Evolutionary conservation across 2,329 filamentous ascomycete genomes (phyloP).

Genomic region (Fusarium sp.): DNA sequence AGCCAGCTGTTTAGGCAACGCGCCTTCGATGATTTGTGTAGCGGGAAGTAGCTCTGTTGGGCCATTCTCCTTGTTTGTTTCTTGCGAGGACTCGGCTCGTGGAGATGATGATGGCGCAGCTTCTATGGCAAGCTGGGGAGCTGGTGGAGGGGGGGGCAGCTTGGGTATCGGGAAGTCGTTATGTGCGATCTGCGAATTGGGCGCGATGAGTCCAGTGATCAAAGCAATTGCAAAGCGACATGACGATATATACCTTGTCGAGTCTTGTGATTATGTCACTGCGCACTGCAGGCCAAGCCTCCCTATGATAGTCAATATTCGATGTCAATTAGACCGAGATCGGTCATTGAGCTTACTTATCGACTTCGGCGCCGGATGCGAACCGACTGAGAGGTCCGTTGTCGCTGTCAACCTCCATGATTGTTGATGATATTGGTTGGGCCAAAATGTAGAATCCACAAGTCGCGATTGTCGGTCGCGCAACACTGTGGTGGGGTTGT

Average conservation of each 20-base stretch:
- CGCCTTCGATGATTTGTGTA: conserved; percentile 48
- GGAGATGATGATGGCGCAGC: conserved; percentile 59
- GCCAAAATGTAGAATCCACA: conserved; percentile 18
- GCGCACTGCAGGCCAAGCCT: conserved; percentile 74
- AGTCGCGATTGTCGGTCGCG: conserved; percentile 20
- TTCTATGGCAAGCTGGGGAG: conserved; percentile 52
- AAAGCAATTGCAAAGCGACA: neutral
- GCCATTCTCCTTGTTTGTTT: conserved; percentile 75
- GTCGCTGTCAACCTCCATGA: conserved; percentile 66
- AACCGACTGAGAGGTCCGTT: conserved; percentile 59
- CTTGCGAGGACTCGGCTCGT: conserved; percentile 57
- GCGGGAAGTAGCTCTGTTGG: conserved; percentile 54
- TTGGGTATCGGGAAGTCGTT: conserved; percentile 78
- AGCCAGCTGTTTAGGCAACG: conserved; percentile 70
- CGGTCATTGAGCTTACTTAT: conserved; percentile 58
- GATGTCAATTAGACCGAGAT: conserved; percentile 16
- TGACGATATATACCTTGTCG: conserved; percentile 62
- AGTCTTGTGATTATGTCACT: conserved; percentile 72
- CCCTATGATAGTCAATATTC: conserved; percentile 56
- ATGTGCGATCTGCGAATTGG: conserved; percentile 69
- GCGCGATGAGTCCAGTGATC: conserved; percentile 7
- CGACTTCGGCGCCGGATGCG: conserved; percentile 61
- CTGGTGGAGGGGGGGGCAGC: conserved; percentile 57
- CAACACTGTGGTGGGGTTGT: conserved; percentile 43
- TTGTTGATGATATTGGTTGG: conserved; percentile 21